Conservation (phyloP, 306 rosid genomes). For the Cicer cuneatum region DNA sequence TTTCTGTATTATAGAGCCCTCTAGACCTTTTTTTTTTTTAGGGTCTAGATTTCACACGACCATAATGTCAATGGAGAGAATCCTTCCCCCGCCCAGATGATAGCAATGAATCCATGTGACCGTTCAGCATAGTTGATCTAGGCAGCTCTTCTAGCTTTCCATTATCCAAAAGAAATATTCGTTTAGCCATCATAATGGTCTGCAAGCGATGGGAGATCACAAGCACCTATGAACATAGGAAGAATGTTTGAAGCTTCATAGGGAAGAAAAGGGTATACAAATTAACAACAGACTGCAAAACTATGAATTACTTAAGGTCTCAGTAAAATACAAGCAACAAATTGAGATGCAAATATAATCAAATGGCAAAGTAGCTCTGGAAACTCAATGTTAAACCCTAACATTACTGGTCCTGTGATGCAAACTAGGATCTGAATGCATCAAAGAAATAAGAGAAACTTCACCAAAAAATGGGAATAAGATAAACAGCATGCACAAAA, state of each 20-base stretch:
- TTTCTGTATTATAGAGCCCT: background rate
- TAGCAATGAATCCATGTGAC: constrained; percentile 46
- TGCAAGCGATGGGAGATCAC: constrained; percentile 91
- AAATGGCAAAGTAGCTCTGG: background rate
- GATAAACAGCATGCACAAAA: background rate
- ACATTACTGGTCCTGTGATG: constrained; percentile 10
- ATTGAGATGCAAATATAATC: constrained; percentile 1
- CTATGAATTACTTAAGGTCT: background rate
- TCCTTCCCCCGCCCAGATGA: constrained; percentile 48
- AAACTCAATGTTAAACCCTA: background rate
- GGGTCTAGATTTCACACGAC: background rate
- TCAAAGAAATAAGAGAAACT: background rate
- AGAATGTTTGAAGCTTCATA: constrained; percentile 24
- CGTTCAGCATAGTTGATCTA: constrained; percentile 51
- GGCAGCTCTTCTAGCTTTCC: constrained; percentile 81
- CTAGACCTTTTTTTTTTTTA: too few relatives aligned
- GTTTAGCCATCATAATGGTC: constrained; percentile 82
- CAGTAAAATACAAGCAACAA: background rate
- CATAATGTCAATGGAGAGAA: background rate
- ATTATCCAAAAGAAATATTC: constrained; percentile 65
- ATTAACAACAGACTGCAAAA: constrained; percentile 21
- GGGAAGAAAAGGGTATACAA: background rate
- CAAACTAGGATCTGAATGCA: constrained; percentile 12
- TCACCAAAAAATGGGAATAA: background rate
- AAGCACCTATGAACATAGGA: constrained; percentile 65